Evolutionary conservation across 768 basidiomycete species (phyloP).

Genomic region (Polyporus arcularius): DNA sequence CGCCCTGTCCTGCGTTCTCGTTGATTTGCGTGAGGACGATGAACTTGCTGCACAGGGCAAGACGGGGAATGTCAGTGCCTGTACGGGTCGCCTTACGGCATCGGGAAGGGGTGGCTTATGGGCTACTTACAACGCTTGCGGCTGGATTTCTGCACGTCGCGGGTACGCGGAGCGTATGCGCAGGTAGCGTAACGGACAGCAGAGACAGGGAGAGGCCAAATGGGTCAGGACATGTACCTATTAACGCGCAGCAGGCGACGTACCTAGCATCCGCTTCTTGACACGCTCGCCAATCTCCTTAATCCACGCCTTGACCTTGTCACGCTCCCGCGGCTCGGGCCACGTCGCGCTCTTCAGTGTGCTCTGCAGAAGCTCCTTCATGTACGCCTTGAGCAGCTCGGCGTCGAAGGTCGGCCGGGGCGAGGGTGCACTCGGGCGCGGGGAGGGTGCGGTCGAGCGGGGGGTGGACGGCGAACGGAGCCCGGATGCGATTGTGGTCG

Average conservation of each 20-base stretch:
- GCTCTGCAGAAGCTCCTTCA: conserved; percentile 76
- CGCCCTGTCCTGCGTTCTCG: conserved; percentile 84
- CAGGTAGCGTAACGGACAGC: not conserved
- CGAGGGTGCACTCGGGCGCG: conserved; percentile 40
- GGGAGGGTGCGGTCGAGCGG: conserved; percentile 56
- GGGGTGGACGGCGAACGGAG: conserved; percentile 23
- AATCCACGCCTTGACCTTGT: conserved; percentile 73
- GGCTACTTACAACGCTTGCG: conserved; percentile 73
- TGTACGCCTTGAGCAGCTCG: conserved; percentile 73
- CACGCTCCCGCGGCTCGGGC: conserved; percentile 69
- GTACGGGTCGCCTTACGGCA: conserved; percentile 1
- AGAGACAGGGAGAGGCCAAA: not conserved
- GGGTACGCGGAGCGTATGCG: not conserved
- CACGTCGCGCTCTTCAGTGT: conserved; percentile 66
- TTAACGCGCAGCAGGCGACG: conserved; percentile 14
- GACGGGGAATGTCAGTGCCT: conserved; percentile 5
- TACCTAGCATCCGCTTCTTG: conserved; percentile 77
- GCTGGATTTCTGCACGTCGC: conserved; percentile 60
- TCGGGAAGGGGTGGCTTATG: not conserved
- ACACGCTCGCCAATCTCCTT: conserved; percentile 84
- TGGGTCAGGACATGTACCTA: not conserved
- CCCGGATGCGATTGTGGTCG: conserved; percentile 16
- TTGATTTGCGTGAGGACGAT: conserved; percentile 83
- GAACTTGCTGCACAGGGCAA: conserved; percentile 63
- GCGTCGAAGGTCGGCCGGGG: conserved; percentile 68